phyloP scores from a whole-genome alignment of 225 moss, liverwort and hornwort genomes.

The Sphagnum contortum region DNA sequence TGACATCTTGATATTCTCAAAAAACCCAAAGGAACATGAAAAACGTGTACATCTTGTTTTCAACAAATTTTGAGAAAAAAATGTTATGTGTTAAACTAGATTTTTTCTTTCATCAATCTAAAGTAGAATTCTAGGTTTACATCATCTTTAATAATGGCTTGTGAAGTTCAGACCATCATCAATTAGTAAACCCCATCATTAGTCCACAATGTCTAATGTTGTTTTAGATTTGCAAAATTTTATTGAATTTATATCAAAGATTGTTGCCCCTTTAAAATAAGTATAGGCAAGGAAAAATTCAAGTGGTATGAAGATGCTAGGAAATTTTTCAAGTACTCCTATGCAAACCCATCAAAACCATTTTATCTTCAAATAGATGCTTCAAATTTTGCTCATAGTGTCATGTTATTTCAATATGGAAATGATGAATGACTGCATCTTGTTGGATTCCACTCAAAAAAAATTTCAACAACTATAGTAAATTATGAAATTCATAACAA shows the following conservation, averaged over 20 bases:
- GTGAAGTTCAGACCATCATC: neutral
- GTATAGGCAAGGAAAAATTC: neutral
- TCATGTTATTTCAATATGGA: slow-evolving; percentile 1
- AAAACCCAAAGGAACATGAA: neutral
- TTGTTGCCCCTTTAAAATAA: neutral
- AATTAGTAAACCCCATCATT: neutral
- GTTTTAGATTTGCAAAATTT: slow-evolving; percentile 7
- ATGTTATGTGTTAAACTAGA: slow-evolving; percentile 4
- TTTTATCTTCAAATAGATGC: slow-evolving; percentile 6
- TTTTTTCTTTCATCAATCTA: neutral
- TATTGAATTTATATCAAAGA: slow-evolving; percentile 2
- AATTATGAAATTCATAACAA: neutral
- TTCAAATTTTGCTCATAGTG: slow-evolving; percentile 6
- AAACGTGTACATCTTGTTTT: neutral
- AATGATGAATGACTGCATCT: neutral
- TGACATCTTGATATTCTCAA: slow-evolving; percentile 4
- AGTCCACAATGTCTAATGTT: neutral
- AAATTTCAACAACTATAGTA: neutral
- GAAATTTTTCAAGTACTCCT: slow-evolving; percentile 1
- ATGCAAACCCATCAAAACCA: neutral
- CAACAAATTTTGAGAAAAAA: neutral
- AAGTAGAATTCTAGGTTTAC: slow-evolving; percentile 6
- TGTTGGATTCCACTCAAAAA: slow-evolving; percentile 1
- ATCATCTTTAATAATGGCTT: slow-evolving; percentile 1
- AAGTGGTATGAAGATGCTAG: neutral